Base-by-base conservation (phyloP, 495 filamentous ascomycete species). In the Rhypophila decipiens region DNA sequence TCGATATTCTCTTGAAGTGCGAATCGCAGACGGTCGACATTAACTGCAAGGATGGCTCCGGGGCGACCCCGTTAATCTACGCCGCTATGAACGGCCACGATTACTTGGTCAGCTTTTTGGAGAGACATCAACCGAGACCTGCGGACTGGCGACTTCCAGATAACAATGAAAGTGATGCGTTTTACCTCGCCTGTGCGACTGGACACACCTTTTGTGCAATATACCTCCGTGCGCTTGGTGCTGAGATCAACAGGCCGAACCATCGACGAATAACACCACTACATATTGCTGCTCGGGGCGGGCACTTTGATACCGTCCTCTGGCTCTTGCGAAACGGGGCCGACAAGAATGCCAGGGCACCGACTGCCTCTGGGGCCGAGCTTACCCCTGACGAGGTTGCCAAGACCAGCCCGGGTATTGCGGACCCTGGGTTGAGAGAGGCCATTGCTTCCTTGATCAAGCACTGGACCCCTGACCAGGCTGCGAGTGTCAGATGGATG, bases 241-340 rank as follows among this genome's bases (percentile, higher is more conserved):
- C 41, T 1, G 48, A 51, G 23, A 45, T 51, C 41, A 47, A 56
- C 17, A 17, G 21, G 3, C 44, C 9, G 13, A 49, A 48, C 20
- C n/a, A 10, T 0, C 44, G 42, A 10, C 35, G 40, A 8, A 51
- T 51, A 18, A 51, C 53, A 11, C 39, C 53, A 22, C 44, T 56
- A 7, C 53, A 56, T 27, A 44, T 19, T 12, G 48, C 44, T 17
- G 47, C 40, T 12, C 44, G 45, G 23, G 42, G 29, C 24, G 53
- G 53, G 5, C 23, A 40, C 24, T 4, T 35, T 3, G 39, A 56
- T 18, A 44, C 41, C 35, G 53, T 56, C 24, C 37, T 39, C 36
- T 51, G 44, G 48, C 27, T 56, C 35, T 15, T 56, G 19, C 24
- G 44, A 15, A 51, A 48, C 44, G 48, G 53, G 1, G 53, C 53